Percentiles rank a stretch among this genome's conserved stretches.
Evolutionary conservation across 352 stramenopile genomes (phyloP).

Genomic region (Globisporangium nagaii): DNA sequence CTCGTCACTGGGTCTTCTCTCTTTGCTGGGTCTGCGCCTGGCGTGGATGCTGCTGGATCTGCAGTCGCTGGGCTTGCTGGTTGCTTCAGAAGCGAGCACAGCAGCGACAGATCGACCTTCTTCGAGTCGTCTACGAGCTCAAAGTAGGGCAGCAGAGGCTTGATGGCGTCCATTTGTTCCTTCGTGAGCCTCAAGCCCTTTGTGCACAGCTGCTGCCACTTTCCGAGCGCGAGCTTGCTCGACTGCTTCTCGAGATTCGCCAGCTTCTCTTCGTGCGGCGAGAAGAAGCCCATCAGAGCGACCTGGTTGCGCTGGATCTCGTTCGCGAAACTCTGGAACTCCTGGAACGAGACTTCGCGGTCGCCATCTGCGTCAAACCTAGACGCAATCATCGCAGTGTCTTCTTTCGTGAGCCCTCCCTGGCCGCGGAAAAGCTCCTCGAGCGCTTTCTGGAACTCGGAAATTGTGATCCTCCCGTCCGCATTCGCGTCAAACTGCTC

Average conservation of each 20-base stretch:
- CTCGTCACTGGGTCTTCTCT: constrained; percentile 2
- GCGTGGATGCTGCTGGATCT: neutral
- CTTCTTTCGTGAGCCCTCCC: constrained; percentile 28
- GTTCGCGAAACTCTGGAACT: constrained; percentile 53
- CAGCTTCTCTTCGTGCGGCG: constrained; percentile 17
- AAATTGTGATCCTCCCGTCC: constrained; percentile 47
- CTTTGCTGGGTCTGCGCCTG: neutral
- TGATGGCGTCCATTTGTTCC: constrained; percentile 14
- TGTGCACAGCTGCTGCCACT: constrained; percentile 31
- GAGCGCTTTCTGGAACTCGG: constrained; percentile 53
- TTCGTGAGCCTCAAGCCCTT: constrained; percentile 23
- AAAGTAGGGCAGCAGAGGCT: constrained; percentile 20
- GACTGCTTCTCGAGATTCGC: constrained; percentile 2
- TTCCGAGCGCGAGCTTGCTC: constrained; percentile 6
- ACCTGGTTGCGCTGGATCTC: constrained; percentile 36
- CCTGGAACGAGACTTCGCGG: constrained; percentile 38
- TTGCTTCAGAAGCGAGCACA: constrained; percentile 4
- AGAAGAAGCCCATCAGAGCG: constrained; percentile 17
- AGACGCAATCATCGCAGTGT: constrained; percentile 27
- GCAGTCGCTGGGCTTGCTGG: neutral
- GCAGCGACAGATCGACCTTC: constrained; percentile 11
- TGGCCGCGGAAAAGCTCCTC: constrained; percentile 40
- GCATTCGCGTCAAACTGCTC: constrained; percentile 65
- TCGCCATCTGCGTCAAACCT: constrained; percentile 60
- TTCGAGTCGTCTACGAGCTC: constrained; percentile 21